Evolutionary conservation across 768 basidiomycete genomes (phyloP).

Genomic region (Steccherinum ochraceum): DNA sequence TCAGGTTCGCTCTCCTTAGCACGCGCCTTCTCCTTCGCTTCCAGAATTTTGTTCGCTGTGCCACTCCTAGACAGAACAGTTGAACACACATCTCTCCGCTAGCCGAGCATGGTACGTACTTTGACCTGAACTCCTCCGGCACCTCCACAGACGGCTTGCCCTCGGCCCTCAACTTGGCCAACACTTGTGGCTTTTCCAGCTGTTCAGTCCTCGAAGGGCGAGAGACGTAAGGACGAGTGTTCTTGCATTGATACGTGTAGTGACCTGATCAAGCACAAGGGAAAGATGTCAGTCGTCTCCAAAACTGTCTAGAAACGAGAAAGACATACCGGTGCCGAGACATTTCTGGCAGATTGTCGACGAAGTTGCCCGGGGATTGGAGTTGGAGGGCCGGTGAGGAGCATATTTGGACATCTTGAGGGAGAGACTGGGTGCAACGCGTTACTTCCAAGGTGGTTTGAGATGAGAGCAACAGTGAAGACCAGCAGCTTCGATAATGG

Average conservation of each 20-base stretch:
- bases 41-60: slow-evolving; percentile 80
- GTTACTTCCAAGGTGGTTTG: too few relatives aligned
- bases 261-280: slow-evolving; percentile 60
- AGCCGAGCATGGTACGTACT: slow-evolving; percentile 44
- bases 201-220: slow-evolving; percentile 87
- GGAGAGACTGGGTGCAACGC: not conserved
- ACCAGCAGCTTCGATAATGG: too few relatives aligned
- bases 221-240: slow-evolving; percentile 71
- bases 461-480: too few relatives aligned
- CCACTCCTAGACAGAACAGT: slow-evolving; percentile 61
- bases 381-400: slow-evolving; percentile 58
- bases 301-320: not conserved
- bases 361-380: slow-evolving; percentile 55
- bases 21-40: slow-evolving; percentile 75
- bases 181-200: slow-evolving; percentile 67
- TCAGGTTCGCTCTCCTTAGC: slow-evolving; percentile 25
- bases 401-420: slow-evolving; percentile 70
- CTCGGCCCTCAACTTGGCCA: slow-evolving; percentile 61
- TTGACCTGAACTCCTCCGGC: slow-evolving; percentile 85
- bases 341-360: slow-evolving; percentile 83
- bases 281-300: not conserved
- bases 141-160: slow-evolving; percentile 78
- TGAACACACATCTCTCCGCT: too few relatives aligned
- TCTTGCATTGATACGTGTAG: slow-evolving; percentile 89
- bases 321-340: slow-evolving; percentile 49